Conservation (phyloP, 768 basidiomycete genomes). For the Sarcomyxa edulis region DNA sequence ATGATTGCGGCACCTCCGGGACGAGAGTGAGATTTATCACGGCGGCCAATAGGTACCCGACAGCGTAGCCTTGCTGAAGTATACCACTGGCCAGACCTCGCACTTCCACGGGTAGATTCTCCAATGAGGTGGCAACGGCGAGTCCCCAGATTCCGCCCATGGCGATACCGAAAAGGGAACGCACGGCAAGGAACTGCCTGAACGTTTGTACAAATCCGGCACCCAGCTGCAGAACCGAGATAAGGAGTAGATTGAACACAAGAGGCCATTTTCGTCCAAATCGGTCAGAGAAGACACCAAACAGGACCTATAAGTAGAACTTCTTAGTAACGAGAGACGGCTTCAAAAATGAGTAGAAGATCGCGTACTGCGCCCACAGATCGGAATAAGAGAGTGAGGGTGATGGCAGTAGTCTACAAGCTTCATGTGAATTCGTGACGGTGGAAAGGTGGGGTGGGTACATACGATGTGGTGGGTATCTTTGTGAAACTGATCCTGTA, state of each 20-base stretch:
- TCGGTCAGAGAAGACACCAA: conserved; percentile 83
- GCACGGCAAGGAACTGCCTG: conserved; percentile 71
- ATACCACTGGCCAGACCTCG: conserved; percentile 85
- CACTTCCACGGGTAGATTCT: conserved; percentile 82
- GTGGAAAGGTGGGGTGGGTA: background rate
- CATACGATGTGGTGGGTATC: conserved; percentile 35
- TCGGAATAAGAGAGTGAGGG: conserved; percentile 89
- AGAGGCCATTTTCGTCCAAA: conserved; percentile 95
- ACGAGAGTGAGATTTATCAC: conserved; percentile 74
- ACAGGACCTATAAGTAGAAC: conserved; percentile 43
- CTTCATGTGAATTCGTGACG: background rate
- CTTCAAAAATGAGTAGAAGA: conserved; percentile 11
- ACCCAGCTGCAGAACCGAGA: conserved; percentile 70
- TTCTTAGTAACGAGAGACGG: conserved; percentile 12
- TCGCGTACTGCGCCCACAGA: conserved; percentile 58
- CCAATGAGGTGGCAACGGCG: conserved; percentile 75
- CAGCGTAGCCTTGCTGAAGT: conserved; percentile 85
- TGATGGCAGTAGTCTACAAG: conserved; percentile 71
- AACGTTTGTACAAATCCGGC: conserved; percentile 79
- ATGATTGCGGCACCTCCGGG: conserved; percentile 35
- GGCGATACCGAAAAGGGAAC: conserved; percentile 79
- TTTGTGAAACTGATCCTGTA: conserved; percentile 44
- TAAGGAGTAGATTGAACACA: conserved; percentile 66
- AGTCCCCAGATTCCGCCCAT: conserved; percentile 93
- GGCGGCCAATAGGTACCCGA: conserved; percentile 80